A percentile compares a stretch with the other conserved stretches of the same genome.
Evolutionary conservation across 352 stramenopile genomes (phyloP).

Genomic region (Globisporangium barbulae): DNA sequence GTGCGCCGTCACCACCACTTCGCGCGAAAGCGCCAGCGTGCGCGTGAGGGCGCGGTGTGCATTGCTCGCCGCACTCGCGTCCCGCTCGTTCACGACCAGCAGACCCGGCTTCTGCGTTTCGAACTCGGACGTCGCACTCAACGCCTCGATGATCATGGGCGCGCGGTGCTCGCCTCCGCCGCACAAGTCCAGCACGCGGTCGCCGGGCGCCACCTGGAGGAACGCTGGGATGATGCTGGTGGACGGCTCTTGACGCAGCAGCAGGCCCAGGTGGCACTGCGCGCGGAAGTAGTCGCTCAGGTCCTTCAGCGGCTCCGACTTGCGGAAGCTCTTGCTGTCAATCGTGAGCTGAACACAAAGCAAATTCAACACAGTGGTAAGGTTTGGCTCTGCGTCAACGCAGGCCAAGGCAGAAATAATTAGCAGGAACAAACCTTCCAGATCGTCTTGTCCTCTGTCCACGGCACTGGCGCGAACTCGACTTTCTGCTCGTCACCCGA

Average conservation of each 20-base stretch:
- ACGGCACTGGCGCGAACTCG: slow-evolving; percentile 59
- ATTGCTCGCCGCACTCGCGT: slow-evolving; percentile 46
- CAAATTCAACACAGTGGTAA: not conserved
- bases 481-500: slow-evolving; percentile 57
- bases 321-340: slow-evolving; percentile 81
- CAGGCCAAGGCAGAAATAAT: not conserved
- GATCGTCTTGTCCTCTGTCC: slow-evolving; percentile 53
- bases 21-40: slow-evolving; percentile 44
- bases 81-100: slow-evolving; percentile 75
- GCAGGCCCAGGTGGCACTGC: slow-evolving; percentile 82
- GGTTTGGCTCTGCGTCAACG: not conserved
- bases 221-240: slow-evolving; percentile 95
- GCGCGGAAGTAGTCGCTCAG: slow-evolving; percentile 93
- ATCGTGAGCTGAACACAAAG: slow-evolving; percentile 33
- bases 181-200: slow-evolving; percentile 74
- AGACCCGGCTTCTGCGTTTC: slow-evolving; percentile 13
- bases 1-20: slow-evolving; percentile 64
- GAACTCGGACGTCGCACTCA: slow-evolving; percentile 12
- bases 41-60: slow-evolving; percentile 53
- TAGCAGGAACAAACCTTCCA: slow-evolving; percentile 55
- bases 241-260: slow-evolving; percentile 94
- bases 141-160: slow-evolving; percentile 44
- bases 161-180: slow-evolving; percentile 66
- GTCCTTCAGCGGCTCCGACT: slow-evolving; percentile 81
- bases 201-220: slow-evolving; percentile 82